Base-by-base conservation (phyloP, 768 basidiomycete species). In the Erythrobasidium yunnanense region DNA sequence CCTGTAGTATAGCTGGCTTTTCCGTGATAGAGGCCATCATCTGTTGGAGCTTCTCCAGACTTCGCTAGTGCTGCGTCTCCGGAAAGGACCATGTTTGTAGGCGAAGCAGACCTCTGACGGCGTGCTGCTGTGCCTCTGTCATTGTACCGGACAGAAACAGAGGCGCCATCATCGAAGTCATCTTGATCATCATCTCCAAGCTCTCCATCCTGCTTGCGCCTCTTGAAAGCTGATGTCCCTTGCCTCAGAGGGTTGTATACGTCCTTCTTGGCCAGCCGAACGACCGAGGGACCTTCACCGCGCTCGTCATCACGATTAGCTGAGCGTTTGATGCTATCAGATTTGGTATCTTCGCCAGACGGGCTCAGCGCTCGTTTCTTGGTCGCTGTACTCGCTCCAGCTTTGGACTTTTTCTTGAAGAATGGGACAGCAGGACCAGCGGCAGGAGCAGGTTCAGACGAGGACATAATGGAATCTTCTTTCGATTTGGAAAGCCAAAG, bases 401-500 rank as follows among this genome's bases (percentile, higher is more conserved):
- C 20, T 49, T 63, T 63, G 46, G 47, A 25, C 60, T 63, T 63
- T 27, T 63, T 63, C 49, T 63, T 63, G 60, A 63, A 63, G 47
- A 63, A 63, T 20, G 60, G 60, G 23, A 63, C 60, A 3, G 22
- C 27, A 2, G 60, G 47, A 7, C 47, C 42, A 11, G 45, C 49
- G 8, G 49, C 49, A 42, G 38, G 29, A 33, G 54, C 54, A 15
- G 54, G 18, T 32, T 52, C 51, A 13, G 54, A n/a, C 38, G 22
- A 29, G 5, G 60, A 46, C 60, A 63, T 63, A 2, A 45, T 22
- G 38, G 38, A 42, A n/a, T n/a, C 38, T n/a, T 11, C 11, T 42
- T 11, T 42, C 38, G 38, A 42, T 42, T 42, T n/a, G n/a, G n/a
- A n/a, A n/a, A n/a, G n/a, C n/a, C n/a, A n/a, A n/a, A n/a, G n/a